Conservation (phyloP, 768 basidiomycete species). For the Cantharellus anzutake region DNA sequence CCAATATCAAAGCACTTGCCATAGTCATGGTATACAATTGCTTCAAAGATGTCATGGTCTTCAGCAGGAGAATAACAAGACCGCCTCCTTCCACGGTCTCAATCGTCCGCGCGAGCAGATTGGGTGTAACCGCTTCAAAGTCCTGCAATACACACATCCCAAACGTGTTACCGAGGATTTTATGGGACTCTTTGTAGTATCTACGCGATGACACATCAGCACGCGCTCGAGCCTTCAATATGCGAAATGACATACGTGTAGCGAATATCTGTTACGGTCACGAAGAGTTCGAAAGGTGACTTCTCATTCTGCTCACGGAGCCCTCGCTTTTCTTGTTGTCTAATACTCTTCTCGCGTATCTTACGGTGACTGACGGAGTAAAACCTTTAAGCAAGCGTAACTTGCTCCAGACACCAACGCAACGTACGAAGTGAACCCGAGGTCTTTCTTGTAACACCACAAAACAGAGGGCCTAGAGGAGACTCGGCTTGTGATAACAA, state of each 20-base stretch:
- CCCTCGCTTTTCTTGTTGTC: slow-evolving; percentile 87
- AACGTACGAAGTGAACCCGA: slow-evolving; percentile 81
- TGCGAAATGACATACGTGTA: slow-evolving; percentile 50
- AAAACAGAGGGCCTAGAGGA: slow-evolving; percentile 80
- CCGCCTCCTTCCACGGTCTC: slow-evolving; percentile 98
- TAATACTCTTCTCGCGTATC: slow-evolving; percentile 92
- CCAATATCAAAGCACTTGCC: slow-evolving; percentile 18
- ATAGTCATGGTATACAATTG: slow-evolving; percentile 86
- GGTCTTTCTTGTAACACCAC: slow-evolving; percentile 99
- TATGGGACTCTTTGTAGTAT: slow-evolving; percentile 94
- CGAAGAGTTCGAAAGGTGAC: slow-evolving; percentile 94
- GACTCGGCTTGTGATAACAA: slow-evolving; percentile 80
- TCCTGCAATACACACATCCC: slow-evolving; percentile 96
- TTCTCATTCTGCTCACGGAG: slow-evolving; percentile 89
- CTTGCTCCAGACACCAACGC: background rate
- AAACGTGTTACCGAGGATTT: slow-evolving; percentile 92
- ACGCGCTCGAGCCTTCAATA: background rate
- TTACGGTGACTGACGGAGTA: slow-evolving; percentile 57
- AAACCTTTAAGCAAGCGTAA: slow-evolving; percentile 1
- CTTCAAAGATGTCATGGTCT: slow-evolving; percentile 84
- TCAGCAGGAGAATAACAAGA: slow-evolving; percentile 69
- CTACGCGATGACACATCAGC: slow-evolving; percentile 17
- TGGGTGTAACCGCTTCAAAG: slow-evolving; percentile 96
- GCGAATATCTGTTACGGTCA: slow-evolving; percentile 95
- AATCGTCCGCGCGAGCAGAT: slow-evolving; percentile 86